Percentiles rank a stretch among this genome's conserved stretches.
phyloP scores from a whole-genome alignment of 2,329 filamentous ascomycete species.

The Parascedosporium putredinis region DNA sequence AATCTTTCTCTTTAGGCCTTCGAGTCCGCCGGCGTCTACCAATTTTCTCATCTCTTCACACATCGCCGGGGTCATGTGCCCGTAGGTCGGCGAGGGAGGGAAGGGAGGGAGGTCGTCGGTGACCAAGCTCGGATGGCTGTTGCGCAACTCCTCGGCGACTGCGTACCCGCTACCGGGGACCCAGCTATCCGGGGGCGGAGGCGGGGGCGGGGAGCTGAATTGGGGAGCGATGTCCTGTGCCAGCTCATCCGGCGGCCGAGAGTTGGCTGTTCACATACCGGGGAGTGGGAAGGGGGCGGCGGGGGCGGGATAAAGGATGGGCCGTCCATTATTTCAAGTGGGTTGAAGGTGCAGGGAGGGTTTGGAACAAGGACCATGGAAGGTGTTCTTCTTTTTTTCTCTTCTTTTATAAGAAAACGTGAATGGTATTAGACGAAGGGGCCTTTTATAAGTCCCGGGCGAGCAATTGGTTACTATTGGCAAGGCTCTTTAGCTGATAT shows the following conservation, averaged over 20 bases:
- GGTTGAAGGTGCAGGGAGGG: too few species aligned
- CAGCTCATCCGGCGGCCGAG: not conserved
- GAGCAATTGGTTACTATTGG: too few species aligned
- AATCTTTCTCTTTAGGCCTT: slow-evolving; percentile 15
- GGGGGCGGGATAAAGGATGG: not conserved
- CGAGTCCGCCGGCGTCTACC: slow-evolving; percentile 10
- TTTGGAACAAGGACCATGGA: too few species aligned
- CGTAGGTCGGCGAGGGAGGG: not conserved
- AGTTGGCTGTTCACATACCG: not conserved
- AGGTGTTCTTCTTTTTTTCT: not conserved
- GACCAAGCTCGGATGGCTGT: not conserved
- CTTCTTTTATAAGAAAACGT: too few species aligned
- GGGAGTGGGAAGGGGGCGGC: not conserved
- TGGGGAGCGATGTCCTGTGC: not conserved
- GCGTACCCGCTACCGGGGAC: not conserved
- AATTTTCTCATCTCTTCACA: not conserved
- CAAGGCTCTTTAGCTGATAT: not conserved
- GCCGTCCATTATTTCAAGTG: not conserved
- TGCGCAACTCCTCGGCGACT: not conserved
- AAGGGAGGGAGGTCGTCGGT: not conserved
- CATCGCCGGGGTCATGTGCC: not conserved
- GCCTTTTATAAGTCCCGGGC: too few species aligned
- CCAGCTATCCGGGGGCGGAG: not conserved
- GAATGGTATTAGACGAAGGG: too few species aligned
- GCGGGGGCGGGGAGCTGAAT: not conserved